Conservation (phyloP, 2,329 filamentous ascomycete genomes). For the Cyphellophora europaea region DNA sequence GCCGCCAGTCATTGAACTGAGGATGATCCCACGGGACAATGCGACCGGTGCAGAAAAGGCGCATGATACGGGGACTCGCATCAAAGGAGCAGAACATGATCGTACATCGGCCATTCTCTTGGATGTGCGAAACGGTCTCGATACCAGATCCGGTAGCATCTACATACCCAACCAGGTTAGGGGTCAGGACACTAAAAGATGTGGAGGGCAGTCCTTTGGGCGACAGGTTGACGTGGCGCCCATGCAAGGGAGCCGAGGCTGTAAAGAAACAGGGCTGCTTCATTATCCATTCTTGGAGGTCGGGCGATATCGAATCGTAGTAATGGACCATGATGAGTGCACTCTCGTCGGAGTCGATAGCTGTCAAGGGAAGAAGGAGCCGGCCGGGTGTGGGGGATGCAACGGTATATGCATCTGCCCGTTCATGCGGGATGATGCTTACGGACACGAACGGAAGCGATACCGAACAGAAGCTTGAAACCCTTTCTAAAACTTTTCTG, state of each 20-base stretch:
- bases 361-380: no score
- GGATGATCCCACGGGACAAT: slow-evolving; percentile 51
- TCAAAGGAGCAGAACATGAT: slow-evolving; percentile 64
- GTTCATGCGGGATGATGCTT: no score
- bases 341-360: no score
- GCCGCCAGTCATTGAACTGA: slow-evolving; percentile 34
- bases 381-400: no score
- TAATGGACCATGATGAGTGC: slow-evolving; percentile 62
- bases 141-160: slow-evolving; percentile 65
- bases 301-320: slow-evolving; percentile 42
- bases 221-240: slow-evolving; percentile 62
- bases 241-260: slow-evolving; percentile 57
- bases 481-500: no score
- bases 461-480: no score
- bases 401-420: no score
- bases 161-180: slow-evolving; percentile 57
- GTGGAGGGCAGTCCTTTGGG: slow-evolving; percentile 58
- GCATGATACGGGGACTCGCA: slow-evolving; percentile 48
- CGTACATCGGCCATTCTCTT: slow-evolving; percentile 66
- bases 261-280: slow-evolving; percentile 66
- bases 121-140: slow-evolving; percentile 65
- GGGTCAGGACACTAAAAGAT: slow-evolving; percentile 52
- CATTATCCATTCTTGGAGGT: slow-evolving; percentile 54
- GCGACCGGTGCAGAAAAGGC: slow-evolving; percentile 51
- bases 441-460: no score